phyloP scores from a whole-genome alignment of 2,329 filamentous ascomycete genomes.

The Aureobasidium vineae region DNA sequence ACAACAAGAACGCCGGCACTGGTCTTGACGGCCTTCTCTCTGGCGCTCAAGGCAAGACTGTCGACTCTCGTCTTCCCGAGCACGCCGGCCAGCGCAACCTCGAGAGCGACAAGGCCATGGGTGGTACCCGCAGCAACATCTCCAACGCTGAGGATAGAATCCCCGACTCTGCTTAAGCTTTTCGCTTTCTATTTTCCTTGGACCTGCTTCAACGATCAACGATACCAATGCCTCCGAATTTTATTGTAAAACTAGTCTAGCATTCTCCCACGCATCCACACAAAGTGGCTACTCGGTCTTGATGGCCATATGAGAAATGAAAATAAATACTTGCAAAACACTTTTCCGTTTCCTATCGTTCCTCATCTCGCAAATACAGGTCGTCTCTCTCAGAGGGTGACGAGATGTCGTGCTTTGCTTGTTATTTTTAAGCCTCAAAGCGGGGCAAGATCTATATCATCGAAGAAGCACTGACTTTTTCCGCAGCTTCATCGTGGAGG shows the following conservation, averaged over 20 bases:
- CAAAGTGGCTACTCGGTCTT: constrained; percentile 8
- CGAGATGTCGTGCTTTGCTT: constrained; percentile 4
- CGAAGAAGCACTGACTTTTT: neutral
- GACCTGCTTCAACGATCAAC: constrained; percentile 17
- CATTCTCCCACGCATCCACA: neutral
- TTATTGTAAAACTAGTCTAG: constrained; percentile 16
- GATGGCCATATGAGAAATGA: constrained; percentile 16
- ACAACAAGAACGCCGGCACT: constrained; percentile 43
- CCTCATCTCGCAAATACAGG: neutral
- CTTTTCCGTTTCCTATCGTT: neutral
- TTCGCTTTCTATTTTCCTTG: neutral
- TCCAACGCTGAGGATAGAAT: constrained; percentile 40
- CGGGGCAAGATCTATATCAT: constrained; percentile 19
- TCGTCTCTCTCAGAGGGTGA: neutral
- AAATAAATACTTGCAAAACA: neutral
- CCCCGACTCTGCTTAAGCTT: constrained; percentile 32
- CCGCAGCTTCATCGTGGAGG: neutral
- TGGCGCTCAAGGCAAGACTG: constrained; percentile 29
- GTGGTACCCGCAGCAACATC: constrained; percentile 37
- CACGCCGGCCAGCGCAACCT: constrained; percentile 42
- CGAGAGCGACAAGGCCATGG: constrained; percentile 38
- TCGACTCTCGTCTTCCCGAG: constrained; percentile 39
- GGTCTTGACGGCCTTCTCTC: constrained; percentile 48
- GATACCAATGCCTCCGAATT: constrained; percentile 23
- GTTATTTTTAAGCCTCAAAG: constrained; percentile 2